Evolutionary conservation across 345 rosid species (phyloP).

Genomic region (Moricandia moricandioides): DNA sequence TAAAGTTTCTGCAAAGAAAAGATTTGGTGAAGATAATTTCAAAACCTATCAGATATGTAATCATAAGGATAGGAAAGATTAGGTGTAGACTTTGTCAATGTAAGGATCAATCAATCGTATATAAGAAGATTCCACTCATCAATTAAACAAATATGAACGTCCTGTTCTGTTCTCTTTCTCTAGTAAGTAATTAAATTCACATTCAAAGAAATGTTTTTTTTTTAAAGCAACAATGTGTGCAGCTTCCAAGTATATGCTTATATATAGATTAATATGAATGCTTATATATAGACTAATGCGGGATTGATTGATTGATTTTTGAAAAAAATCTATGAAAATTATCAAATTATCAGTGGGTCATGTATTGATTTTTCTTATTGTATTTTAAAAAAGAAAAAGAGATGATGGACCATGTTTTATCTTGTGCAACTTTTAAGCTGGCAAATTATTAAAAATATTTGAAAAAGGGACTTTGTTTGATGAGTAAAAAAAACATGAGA

Average conservation of each 20-base stretch:
- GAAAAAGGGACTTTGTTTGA: constrained; percentile 13
- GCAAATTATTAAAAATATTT: constrained; percentile 17
- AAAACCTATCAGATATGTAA: constrained; percentile 19
- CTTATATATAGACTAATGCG: background rate
- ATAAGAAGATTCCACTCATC: constrained; percentile 24
- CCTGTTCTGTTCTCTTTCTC: background rate
- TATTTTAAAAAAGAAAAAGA: background rate
- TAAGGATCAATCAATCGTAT: background rate
- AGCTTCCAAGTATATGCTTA: too few relatives aligned
- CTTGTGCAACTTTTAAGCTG: constrained; percentile 39
- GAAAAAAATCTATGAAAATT: background rate
- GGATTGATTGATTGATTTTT: background rate
- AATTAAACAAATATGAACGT: constrained; percentile 20
- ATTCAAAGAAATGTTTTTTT: background rate
- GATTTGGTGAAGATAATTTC: constrained; percentile 32
- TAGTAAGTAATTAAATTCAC: background rate
- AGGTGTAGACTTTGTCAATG: constrained; percentile 34
- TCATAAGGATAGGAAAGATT: background rate
- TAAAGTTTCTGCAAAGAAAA: constrained; percentile 20
- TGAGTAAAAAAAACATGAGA: constrained; percentile 22
- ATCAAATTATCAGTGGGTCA: background rate
- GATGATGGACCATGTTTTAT: constrained; percentile 34
- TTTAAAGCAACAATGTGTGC: constrained; percentile 7
- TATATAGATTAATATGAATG: too few relatives aligned
- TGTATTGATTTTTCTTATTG: background rate